A percentile compares a stretch with the other conserved stretches of the same genome.
phyloP scores from a whole-genome alignment of 495 filamentous ascomycete genomes.

The Melanomma pulvis-pyrius region DNA sequence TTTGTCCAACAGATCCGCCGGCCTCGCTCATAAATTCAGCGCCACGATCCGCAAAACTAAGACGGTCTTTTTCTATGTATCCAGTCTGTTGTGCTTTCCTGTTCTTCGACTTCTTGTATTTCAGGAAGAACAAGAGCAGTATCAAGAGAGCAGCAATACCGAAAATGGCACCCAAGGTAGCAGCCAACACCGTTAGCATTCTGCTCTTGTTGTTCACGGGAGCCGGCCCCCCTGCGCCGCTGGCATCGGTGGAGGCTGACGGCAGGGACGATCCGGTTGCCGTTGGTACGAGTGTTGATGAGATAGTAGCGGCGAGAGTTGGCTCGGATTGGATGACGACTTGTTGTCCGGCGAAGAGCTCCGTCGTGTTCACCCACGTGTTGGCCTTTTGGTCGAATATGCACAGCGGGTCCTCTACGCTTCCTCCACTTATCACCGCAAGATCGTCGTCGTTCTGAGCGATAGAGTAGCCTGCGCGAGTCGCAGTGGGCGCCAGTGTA shows the following conservation, averaged over 20 bases:
- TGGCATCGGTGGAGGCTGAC: slow-evolving; percentile 45
- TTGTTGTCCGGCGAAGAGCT: slow-evolving; percentile 60
- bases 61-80: slow-evolving; percentile 57
- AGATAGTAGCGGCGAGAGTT: slow-evolving; percentile 43
- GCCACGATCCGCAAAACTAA: slow-evolving; percentile 68
- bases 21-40: slow-evolving; percentile 59
- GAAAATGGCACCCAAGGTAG: slow-evolving; percentile 76
- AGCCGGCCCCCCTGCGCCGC: slow-evolving; percentile 23
- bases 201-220: slow-evolving; percentile 44
- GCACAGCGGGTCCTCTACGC: slow-evolving; percentile 62
- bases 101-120: slow-evolving; percentile 60
- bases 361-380: slow-evolving; percentile 75
- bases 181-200: slow-evolving; percentile 69
- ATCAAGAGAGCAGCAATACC: slow-evolving; percentile 72
- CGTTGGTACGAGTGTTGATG: slow-evolving; percentile 45
- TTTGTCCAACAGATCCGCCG: slow-evolving; percentile 50
- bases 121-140: slow-evolving; percentile 67
- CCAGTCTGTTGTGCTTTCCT: slow-evolving; percentile 53
- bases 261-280: slow-evolving; percentile 48
- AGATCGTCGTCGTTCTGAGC: slow-evolving; percentile 61
- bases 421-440: slow-evolving; percentile 79
- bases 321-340: slow-evolving; percentile 41
- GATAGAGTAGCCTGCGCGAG: slow-evolving; percentile 60
- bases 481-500: slow-evolving; percentile 66
- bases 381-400: slow-evolving; percentile 84